phyloP scores from a whole-genome alignment of 2,329 filamentous ascomycete species.

The Trichoderma endophyticum region DNA sequence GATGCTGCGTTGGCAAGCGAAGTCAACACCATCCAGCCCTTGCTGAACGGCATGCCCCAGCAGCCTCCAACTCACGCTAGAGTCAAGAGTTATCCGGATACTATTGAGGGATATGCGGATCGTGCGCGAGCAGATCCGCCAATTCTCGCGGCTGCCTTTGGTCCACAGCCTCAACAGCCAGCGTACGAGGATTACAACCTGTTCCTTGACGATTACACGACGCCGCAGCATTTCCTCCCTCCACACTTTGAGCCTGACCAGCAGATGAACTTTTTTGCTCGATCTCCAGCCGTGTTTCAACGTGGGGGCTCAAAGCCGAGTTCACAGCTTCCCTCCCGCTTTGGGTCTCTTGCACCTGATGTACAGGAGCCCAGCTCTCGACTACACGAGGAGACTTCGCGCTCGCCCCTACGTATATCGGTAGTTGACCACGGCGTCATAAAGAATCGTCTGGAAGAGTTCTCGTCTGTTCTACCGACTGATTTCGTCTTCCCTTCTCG shows the following conservation, averaged over 20 bases:
- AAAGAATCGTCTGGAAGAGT: slow-evolving; percentile 58
- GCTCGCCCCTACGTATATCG: slow-evolving; percentile 48
- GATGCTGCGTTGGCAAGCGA: slow-evolving; percentile 59
- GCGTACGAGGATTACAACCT: slow-evolving; percentile 57
- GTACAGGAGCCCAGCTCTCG: slow-evolving; percentile 25
- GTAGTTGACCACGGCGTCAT: slow-evolving; percentile 54
- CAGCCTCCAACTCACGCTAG: slow-evolving; percentile 40
- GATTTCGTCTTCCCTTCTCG: slow-evolving; percentile 68
- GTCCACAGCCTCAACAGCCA: slow-evolving; percentile 29
- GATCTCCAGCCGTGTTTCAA: slow-evolving; percentile 38
- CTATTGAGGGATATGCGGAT: slow-evolving; percentile 45
- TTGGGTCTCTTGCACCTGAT: slow-evolving; percentile 53
- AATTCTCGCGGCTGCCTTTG: slow-evolving; percentile 39
- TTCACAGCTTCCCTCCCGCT: slow-evolving; percentile 53
- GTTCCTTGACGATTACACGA: slow-evolving; percentile 56
- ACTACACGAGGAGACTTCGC: slow-evolving; percentile 31
- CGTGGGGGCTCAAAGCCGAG: slow-evolving; percentile 46
- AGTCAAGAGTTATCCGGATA: slow-evolving; percentile 50
- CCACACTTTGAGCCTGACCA: slow-evolving; percentile 54
- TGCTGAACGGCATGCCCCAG: slow-evolving; percentile 46
- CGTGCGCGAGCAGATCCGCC: slow-evolving; percentile 46
- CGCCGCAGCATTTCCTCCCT: slow-evolving; percentile 54
- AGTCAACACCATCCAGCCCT: slow-evolving; percentile 49
- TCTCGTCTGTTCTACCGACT: slow-evolving; percentile 55
- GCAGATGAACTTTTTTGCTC: slow-evolving; percentile 50